Percentiles rank a stretch among this genome's conserved stretches.
phyloP scores from a whole-genome alignment of 495 filamentous ascomycete species.

The Barbatosphaeria neglecta region DNA sequence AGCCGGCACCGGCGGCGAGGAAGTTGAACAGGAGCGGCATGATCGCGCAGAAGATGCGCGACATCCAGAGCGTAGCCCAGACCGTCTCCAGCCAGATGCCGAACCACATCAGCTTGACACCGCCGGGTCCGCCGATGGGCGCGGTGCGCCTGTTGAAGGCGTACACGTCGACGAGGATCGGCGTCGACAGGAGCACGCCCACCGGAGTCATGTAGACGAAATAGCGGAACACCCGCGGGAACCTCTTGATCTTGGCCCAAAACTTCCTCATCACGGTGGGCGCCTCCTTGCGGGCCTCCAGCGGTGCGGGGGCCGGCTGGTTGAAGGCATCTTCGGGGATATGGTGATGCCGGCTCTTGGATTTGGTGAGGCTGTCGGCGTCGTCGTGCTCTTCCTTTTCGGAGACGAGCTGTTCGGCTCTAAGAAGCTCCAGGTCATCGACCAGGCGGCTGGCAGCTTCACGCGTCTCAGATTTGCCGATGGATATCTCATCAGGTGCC shows the following conservation, averaged over 20 bases:
- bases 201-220: constrained; percentile 77
- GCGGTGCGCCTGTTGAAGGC: constrained; percentile 32
- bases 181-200: constrained; percentile 62
- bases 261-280: constrained; percentile 46
- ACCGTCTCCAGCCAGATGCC: constrained; percentile 89
- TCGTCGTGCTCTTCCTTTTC: constrained; percentile 32
- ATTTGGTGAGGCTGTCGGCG: constrained; percentile 18
- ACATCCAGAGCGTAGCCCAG: constrained; percentile 85
- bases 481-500: constrained; percentile 3
- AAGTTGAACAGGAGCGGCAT: constrained; percentile 57
- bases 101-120: constrained; percentile 77
- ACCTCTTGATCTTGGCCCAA: constrained; percentile 48
- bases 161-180: constrained; percentile 65
- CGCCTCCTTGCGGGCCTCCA: constrained; percentile 50
- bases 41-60: constrained; percentile 61
- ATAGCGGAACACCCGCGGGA: constrained; percentile 72
- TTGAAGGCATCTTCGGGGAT: constrained; percentile 76
- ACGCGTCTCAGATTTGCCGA: constrained; percentile 13
- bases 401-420: constrained; percentile 65
- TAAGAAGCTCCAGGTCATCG: constrained; percentile 75
- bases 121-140: constrained; percentile 54
- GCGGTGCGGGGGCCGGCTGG: constrained; percentile 44
- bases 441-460: constrained; percentile 64
- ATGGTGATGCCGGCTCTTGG: constrained; percentile 25
- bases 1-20: constrained; percentile 65